Evolutionary conservation across 768 basidiomycete species (phyloP), one percentile per base, ranked within the genome.

Genomic region (Lentinula detonsa): DNA sequence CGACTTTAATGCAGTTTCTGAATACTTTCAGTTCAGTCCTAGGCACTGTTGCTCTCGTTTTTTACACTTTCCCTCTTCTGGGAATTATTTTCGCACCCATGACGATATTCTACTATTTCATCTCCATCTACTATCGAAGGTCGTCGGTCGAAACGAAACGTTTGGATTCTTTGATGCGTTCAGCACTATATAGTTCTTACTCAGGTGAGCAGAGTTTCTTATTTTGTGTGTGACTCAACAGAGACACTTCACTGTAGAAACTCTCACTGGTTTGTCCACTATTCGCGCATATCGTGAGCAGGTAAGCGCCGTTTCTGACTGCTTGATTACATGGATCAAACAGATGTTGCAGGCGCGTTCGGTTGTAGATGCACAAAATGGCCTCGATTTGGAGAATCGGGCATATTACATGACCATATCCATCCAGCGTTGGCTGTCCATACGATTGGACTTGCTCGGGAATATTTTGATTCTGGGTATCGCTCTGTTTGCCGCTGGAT

Each of bases 401-500:
- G 77, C 78, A 5, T 78, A 77, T 64, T 78, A 74, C 65, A 74
- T 77, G 66, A 73, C 73, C 1, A 70, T 78, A 57, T 71, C 73
- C 34, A 75, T 78, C 52, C 78, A 79, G 65, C 67, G 75, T 48
- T 60, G 50, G 59, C 50, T 51, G 16, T 49, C 50, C 9, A 45
- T 60, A 34, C 8, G 50, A 49, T 75, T 83, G 21, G 80, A 82
- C 62, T 66, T 79, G 35, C 70, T 80, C 8, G 78, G 76, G 2
- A 77, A 80, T 65, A 57, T 76, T 8, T 70, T 83, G 35, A 73
- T 83, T 37, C 70, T 83, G 18, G 77, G 79, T 4, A 80, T 85
- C 54, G 76, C 74, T 7, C 69, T 83, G 34, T 81, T 83, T 65
- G 80, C 81, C 13, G 77, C 76, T 1, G 74, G 77, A 4, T 77